Evolutionary conservation across 768 basidiomycete species (phyloP).

Genomic region (Agaricus subrufescens): DNA sequence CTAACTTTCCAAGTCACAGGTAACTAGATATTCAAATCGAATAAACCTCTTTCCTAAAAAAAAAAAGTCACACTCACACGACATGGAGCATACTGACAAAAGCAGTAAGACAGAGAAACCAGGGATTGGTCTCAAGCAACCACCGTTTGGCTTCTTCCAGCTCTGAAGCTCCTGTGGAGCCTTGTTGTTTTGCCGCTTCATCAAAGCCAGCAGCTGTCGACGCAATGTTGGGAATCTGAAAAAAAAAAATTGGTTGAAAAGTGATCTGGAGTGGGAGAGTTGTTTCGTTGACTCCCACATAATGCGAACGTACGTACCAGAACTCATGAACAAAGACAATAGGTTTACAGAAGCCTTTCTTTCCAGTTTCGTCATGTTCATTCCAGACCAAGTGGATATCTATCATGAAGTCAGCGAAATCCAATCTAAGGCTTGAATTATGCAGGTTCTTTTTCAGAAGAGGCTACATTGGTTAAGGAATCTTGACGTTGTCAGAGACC

Average conservation of each 20-base stretch:
- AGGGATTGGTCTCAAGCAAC: conserved; percentile 85
- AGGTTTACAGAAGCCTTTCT: conserved; percentile 75
- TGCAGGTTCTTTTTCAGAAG: conserved; percentile 60
- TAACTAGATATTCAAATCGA: conserved; percentile 32
- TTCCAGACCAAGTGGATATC: conserved; percentile 62
- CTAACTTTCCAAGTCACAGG: too few species aligned
- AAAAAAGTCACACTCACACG: conserved; percentile 48
- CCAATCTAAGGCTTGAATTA: conserved; percentile 12
- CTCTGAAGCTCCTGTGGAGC: conserved; percentile 58
- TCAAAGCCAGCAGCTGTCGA: conserved; percentile 84
- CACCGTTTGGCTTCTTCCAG: conserved; percentile 95
- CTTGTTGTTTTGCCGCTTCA: conserved; percentile 77
- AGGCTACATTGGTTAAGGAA: conserved; percentile 57
- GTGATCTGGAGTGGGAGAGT: conserved; percentile 81
- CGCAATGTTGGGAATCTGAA: conserved; percentile 87
- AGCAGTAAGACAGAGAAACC: conserved; percentile 83
- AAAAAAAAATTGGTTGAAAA: conserved; percentile 80
- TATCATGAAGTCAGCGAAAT: conserved; percentile 19
- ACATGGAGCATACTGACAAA: conserved; percentile 85
- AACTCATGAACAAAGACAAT: conserved; percentile 93
- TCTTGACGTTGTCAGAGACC: conserved; percentile 58
- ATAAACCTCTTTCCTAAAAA: conserved; percentile 29
- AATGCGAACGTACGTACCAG: conserved; percentile 83
- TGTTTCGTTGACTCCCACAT: conserved; percentile 81
- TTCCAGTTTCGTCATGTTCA: conserved; percentile 59